Percentiles rank a stretch among this genome's conserved stretches.
These are phyloP conservation scores for Geranium brycei DNA, from an alignment of 345 rosid genomes.

Conservation along the genomic window DNA sequence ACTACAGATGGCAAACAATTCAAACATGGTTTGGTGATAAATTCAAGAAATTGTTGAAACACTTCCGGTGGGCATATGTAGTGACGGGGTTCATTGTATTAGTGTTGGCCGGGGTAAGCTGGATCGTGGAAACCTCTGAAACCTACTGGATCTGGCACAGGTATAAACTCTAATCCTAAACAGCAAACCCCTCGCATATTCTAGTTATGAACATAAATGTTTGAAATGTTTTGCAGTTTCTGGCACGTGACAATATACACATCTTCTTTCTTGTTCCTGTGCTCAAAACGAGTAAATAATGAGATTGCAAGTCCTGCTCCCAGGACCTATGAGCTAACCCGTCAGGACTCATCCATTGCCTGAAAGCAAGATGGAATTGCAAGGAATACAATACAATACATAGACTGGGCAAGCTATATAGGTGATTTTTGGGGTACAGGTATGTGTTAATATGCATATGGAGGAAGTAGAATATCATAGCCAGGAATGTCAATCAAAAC, in stretches of 20 bases:
- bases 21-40: neutral
- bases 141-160: conserved; percentile 2
- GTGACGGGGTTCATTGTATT: neutral
- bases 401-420: too few species aligned
- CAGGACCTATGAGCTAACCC: conserved; percentile 42
- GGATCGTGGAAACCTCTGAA: neutral
- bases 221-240: conserved; percentile 36
- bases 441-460: too few species aligned
- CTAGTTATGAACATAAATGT: neutral
- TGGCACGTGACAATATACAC: conserved; percentile 79
- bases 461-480: too few species aligned
- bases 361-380: too few species aligned
- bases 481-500: too few species aligned
- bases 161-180: neutral
- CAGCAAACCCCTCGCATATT: neutral
- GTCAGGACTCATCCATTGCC: conserved; percentile 34
- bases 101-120: neutral
- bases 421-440: too few species aligned
- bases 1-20: neutral
- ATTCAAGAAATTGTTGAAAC: neutral
- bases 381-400: too few species aligned
- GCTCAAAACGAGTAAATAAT: conserved; percentile 51
- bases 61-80: neutral
- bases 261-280: conserved; percentile 86
- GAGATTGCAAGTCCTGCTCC: conserved; percentile 19